These are phyloP conservation scores for Colletotrichum cereale DNA, from an alignment of 2,329 filamentous ascomycete genomes.

Conservation along the genomic window DNA sequence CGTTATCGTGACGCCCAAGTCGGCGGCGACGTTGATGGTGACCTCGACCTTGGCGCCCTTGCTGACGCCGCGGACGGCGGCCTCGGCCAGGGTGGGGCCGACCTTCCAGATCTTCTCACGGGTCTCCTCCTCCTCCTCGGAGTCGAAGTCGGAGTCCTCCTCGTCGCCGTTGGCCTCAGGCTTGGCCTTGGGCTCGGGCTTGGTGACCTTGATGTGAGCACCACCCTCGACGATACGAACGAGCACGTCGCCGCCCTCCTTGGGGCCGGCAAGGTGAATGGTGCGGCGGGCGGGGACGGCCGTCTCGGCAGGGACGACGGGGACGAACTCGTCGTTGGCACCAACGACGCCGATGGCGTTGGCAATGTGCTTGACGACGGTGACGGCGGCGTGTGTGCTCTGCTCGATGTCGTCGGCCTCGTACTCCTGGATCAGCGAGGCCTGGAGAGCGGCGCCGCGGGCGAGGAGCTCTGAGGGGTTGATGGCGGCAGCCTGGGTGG, in stretches of 20 bases:
- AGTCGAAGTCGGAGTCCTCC: conserved; percentile 74
- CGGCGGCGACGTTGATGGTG: conserved; percentile 86
- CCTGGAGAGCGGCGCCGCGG: conserved; percentile 94
- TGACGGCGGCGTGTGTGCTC: conserved; percentile 94
- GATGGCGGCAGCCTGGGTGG: conserved; percentile 81
- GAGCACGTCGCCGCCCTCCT: conserved; percentile 87
- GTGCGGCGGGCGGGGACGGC: conserved; percentile 90
- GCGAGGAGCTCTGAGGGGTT: conserved; percentile 94
- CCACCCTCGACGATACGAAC: conserved; percentile 90
- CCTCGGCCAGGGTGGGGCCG: conserved; percentile 85
- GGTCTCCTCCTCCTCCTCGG: conserved; percentile 82
- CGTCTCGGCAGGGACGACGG: conserved; percentile 87
- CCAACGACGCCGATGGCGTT: conserved; percentile 89
- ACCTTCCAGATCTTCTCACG: conserved; percentile 95
- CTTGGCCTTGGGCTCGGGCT: conserved; percentile 84
- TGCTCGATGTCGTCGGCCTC: conserved; percentile 94
- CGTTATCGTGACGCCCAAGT: conserved; percentile 84
- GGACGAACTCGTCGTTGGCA: conserved; percentile 77
- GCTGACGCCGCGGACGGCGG: conserved; percentile 85
- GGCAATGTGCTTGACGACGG: conserved; percentile 89
- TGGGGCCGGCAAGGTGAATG: conserved; percentile 80
- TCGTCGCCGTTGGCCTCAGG: conserved; percentile 73
- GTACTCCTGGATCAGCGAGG: conserved; percentile 93
- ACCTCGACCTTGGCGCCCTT: conserved; percentile 93
- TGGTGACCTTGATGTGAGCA: conserved; percentile 93